Conservation (phyloP, 768 basidiomycete genomes). For the Pisolithus sp. region DNA sequence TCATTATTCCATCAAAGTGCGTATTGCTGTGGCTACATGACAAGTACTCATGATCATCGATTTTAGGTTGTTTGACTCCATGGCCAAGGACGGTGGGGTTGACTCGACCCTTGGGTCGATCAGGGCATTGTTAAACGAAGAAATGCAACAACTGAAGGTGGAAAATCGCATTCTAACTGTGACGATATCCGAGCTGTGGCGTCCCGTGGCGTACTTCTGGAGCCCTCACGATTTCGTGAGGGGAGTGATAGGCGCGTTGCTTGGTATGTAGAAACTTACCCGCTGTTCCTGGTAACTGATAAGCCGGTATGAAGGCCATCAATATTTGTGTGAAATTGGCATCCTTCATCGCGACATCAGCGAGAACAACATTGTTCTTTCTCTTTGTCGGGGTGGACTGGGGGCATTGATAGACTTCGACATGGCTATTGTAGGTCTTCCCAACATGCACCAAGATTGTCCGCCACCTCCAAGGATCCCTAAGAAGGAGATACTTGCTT, state of each 20-base stretch:
- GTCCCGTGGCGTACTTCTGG: conserved; percentile 12
- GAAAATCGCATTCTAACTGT: conserved; percentile 4
- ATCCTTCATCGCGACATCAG: conserved; percentile 31
- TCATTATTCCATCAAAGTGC: neutral
- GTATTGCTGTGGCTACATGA: neutral
- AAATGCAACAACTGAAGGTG: neutral
- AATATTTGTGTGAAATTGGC: conserved; percentile 9
- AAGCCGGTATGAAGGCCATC: conserved; percentile 8
- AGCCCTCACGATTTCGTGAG: conserved; percentile 14
- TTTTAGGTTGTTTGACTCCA: neutral
- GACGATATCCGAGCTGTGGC: conserved; percentile 4
- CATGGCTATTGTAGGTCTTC: too few species aligned
- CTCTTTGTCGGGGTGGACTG: conserved; percentile 2
- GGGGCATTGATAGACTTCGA: conserved; percentile 19
- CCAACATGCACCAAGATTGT: neutral
- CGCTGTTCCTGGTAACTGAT: neutral
- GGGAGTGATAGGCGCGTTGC: conserved; percentile 8
- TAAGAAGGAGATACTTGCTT: too few species aligned
- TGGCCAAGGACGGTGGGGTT: neutral
- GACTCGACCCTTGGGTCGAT: conserved; percentile 3
- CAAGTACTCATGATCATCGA: neutral
- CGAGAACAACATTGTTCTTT: conserved; percentile 29
- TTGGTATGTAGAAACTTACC: conserved; percentile 4
- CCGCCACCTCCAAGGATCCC: neutral
- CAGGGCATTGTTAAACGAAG: conserved; percentile 1